A percentile compares a stretch with the other conserved stretches of the same genome.
Evolutionary conservation across 73 alveolate genomes (phyloP).

Genomic region (Uronychia binucleata): DNA sequence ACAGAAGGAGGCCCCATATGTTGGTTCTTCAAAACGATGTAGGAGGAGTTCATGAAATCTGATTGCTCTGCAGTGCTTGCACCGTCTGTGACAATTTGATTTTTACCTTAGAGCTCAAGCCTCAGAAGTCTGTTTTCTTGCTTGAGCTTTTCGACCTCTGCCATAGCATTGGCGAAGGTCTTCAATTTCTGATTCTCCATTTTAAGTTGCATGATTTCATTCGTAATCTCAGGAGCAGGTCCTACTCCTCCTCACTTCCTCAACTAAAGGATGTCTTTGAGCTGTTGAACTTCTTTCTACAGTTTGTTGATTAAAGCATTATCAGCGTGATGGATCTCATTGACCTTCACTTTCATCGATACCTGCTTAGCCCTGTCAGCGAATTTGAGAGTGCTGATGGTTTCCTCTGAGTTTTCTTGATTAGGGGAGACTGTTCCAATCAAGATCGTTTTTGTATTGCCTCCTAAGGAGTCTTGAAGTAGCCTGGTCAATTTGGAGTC

Average conservation of each 20-base stretch:
- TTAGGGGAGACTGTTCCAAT: slow-evolving; percentile 75
- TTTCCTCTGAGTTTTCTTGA: slow-evolving; percentile 46
- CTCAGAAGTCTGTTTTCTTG: slow-evolving; percentile 66
- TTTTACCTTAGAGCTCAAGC: slow-evolving; percentile 33
- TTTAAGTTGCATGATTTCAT: slow-evolving; percentile 32
- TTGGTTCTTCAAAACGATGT: not conserved
- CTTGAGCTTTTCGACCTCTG: slow-evolving; percentile 55
- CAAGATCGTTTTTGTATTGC: slow-evolving; percentile 74
- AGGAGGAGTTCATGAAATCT: not conserved
- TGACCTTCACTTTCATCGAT: slow-evolving; percentile 46
- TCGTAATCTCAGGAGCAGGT: slow-evolving; percentile 38
- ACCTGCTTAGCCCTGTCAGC: slow-evolving; percentile 80
- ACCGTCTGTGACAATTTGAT: not conserved
- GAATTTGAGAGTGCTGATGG: slow-evolving; percentile 59
- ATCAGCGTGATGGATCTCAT: slow-evolving; percentile 60
- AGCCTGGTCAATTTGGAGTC: slow-evolving; percentile 76
- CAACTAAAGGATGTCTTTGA: slow-evolving; percentile 71
- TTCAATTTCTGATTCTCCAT: slow-evolving; percentile 49
- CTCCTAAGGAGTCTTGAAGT: slow-evolving; percentile 78
- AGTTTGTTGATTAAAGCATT: slow-evolving; percentile 79
- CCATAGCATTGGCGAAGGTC: slow-evolving; percentile 34
- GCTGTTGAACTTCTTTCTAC: slow-evolving; percentile 75
- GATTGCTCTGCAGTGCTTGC: not conserved
- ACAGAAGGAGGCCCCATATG: not conserved
- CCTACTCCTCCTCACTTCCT: slow-evolving; percentile 70